A percentile compares a stretch with the other conserved stretches of the same genome.
phyloP scores from a whole-genome alignment of 179 eudicot species.

The Silene vulgaris region DNA sequence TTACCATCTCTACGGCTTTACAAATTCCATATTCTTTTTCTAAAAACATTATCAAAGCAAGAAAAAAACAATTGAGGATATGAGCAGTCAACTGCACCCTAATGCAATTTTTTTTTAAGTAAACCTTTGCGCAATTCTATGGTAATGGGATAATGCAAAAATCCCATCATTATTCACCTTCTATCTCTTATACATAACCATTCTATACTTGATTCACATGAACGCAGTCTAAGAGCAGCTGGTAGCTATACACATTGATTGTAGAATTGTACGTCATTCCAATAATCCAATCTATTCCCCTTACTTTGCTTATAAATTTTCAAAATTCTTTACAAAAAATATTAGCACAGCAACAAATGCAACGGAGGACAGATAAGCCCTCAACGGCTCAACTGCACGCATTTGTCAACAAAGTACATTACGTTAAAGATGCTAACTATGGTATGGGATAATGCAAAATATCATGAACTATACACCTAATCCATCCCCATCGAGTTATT shows the following conservation, averaged over 20 bases:
- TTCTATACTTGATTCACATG: neutral
- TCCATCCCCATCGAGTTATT: neutral
- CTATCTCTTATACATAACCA: constrained; percentile 2
- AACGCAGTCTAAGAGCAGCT: neutral
- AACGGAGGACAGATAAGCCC: neutral
- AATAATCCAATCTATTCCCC: neutral
- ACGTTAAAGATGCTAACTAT: neutral
- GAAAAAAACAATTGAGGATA: neutral
- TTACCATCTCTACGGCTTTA: neutral
- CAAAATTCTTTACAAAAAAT: neutral
- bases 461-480: neutral
- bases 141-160: neutral
- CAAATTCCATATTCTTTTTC: neutral
- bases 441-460: neutral
- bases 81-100: neutral
- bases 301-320: neutral
- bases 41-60: neutral
- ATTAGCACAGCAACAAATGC: neutral
- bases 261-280: neutral
- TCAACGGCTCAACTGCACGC: neutral
- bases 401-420: neutral
- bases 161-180: neutral
- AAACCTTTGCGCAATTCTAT: neutral
- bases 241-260: neutral
- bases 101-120: neutral